phyloP scores from a whole-genome alignment of 2,329 filamentous ascomycete species.

The Pseudocercospora fuligena region DNA sequence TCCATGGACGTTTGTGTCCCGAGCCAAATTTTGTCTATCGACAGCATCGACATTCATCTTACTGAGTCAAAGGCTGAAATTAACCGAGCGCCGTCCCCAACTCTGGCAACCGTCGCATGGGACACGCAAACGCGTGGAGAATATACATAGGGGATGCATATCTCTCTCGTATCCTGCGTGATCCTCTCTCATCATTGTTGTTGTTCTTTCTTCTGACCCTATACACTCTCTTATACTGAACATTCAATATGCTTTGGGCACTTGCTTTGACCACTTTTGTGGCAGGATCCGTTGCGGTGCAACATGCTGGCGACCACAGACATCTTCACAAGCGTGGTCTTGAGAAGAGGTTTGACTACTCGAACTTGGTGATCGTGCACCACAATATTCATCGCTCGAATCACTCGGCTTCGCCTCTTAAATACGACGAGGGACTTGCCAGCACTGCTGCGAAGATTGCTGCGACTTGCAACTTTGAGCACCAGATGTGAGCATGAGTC shows the following conservation, averaged over 20 bases:
- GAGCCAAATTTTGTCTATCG: constrained; percentile 6
- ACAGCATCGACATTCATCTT: constrained; percentile 8
- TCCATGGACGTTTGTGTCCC: neutral
- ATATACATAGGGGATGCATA: constrained; percentile 6
- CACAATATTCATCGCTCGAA: constrained; percentile 27
- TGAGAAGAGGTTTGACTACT: constrained; percentile 17
- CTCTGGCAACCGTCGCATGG: constrained; percentile 3
- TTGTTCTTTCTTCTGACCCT: constrained; percentile 1
- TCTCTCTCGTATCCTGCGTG: neutral
- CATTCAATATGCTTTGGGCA: constrained; percentile 1
- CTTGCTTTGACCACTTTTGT: constrained; percentile 2
- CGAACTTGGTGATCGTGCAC: constrained; percentile 7
- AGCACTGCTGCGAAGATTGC: constrained; percentile 67
- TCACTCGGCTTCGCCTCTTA: constrained; percentile 51
- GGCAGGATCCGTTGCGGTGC: neutral
- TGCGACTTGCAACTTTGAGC: constrained; percentile 69
- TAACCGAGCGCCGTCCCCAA: constrained; percentile 4
- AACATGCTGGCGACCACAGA: constrained; percentile 3
- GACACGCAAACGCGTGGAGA: neutral
- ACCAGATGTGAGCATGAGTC: constrained; percentile 69
- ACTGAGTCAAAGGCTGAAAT: constrained; percentile 11
- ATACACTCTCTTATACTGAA: constrained; percentile 4
- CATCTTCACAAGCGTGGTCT: constrained; percentile 8
- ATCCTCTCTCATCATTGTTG: neutral
- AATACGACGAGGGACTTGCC: constrained; percentile 68